These are phyloP conservation scores for Microstroma glucosiphilum DNA, from an alignment of 1,284 basidiomycete species.

Conservation along the genomic window DNA sequence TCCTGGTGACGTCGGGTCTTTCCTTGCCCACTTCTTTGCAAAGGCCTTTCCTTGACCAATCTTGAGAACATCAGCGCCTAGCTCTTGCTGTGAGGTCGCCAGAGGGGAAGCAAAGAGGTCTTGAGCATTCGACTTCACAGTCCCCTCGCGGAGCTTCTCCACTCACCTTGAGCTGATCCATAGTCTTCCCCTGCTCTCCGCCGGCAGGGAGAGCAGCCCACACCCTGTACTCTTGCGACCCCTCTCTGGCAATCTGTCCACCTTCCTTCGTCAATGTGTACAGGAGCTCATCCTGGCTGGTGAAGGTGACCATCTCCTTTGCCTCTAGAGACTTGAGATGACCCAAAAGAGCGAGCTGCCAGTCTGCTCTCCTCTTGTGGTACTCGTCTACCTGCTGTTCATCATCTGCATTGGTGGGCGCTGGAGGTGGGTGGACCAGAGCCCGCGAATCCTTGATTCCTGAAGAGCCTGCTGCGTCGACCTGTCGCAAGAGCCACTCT, in stretches of 20 bases:
- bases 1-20: conserved; percentile 60
- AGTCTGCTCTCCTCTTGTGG: conserved; percentile 40
- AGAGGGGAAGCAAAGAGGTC: not conserved
- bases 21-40: conserved; percentile 93
- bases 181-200: conserved; percentile 30
- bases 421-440: conserved; percentile 4
- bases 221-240: conserved; percentile 44
- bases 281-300: conserved; percentile 33
- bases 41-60: conserved; percentile 86
- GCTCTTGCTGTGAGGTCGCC: conserved; percentile 5
- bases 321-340: conserved; percentile 41
- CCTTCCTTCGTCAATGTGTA: conserved; percentile 25
- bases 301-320: conserved; percentile 40
- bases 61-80: conserved; percentile 48
- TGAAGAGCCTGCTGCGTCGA: conserved; percentile 5
- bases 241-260: conserved; percentile 19
- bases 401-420: not conserved
- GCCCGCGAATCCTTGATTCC: conserved; percentile 8
- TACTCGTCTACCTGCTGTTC: conserved; percentile 8
- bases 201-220: conserved; percentile 38
- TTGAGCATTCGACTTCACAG: not conserved
- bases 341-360: conserved; percentile 45
- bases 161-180: conserved; percentile 31
- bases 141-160: not conserved
- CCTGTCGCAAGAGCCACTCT: conserved; percentile 2